phyloP scores from a whole-genome alignment of 169 alveolate genomes.

The Perkinsus chesapeaki region DNA sequence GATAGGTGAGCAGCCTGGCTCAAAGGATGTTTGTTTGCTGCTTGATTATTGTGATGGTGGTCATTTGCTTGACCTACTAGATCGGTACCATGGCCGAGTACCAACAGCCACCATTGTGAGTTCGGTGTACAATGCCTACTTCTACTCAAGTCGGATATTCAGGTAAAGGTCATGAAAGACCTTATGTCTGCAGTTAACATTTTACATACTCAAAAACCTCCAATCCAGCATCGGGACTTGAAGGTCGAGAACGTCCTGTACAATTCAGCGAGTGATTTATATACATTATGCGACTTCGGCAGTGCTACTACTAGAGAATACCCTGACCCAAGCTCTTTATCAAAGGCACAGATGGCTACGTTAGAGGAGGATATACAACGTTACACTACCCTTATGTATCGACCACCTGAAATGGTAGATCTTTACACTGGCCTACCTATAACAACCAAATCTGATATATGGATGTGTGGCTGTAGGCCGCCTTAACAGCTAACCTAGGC shows the following conservation, averaged over 20 bases:
- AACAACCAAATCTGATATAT: slow-evolving; percentile 59
- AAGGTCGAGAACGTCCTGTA: slow-evolving; percentile 67
- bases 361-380: slow-evolving; percentile 55
- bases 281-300: slow-evolving; percentile 76
- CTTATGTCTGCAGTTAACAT: background rate
- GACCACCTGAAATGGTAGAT: slow-evolving; percentile 82
- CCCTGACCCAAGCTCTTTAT: background rate
- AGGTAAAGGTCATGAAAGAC: slow-evolving; percentile 7
- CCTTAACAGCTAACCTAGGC: background rate
- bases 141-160: background rate
- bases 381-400: slow-evolving; percentile 62
- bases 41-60: slow-evolving; percentile 28
- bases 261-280: slow-evolving; percentile 28
- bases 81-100: background rate
- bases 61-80: slow-evolving; percentile 13
- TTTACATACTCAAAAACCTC: slow-evolving; percentile 34
- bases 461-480: slow-evolving; percentile 33
- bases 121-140: background rate
- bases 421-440: slow-evolving; percentile 42
- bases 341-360: slow-evolving; percentile 21
- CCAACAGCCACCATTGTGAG: background rate
- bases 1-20: background rate
- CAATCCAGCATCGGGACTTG: slow-evolving; percentile 70
- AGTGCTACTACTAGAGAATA: slow-evolving; percentile 38
- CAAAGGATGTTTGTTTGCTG: slow-evolving; percentile 16